These are phyloP conservation scores for Candida methanosorbosa DNA, from an alignment of 805 yeast genomes.

Conservation along the genomic window DNA sequence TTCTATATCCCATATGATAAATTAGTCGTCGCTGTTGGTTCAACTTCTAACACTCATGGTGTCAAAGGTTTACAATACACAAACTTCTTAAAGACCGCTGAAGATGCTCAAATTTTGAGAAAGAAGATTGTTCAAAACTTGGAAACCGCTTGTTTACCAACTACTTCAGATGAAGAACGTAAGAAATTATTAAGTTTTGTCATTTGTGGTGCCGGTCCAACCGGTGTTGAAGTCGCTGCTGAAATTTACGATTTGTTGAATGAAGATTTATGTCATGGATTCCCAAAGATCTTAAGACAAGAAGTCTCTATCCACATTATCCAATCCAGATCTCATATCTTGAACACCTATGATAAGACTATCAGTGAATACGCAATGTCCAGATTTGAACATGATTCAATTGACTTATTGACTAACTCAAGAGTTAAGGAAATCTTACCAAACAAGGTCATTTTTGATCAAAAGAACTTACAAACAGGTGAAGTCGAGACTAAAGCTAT, in stretches of 20 bases:
- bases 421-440: conserved; percentile 51
- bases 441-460: conserved; percentile 51
- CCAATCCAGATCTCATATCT: conserved; percentile 58
- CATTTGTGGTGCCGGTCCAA: conserved; percentile 70
- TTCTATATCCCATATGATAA: conserved; percentile 69
- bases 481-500: conserved; percentile 33
- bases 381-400: conserved; percentile 52
- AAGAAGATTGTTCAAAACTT: conserved; percentile 44
- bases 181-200: conserved; percentile 53
- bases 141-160: conserved; percentile 58
- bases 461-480: conserved; percentile 40
- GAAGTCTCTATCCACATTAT: conserved; percentile 59
- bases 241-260: conserved; percentile 59
- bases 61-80: conserved; percentile 60
- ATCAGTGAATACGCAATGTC: conserved; percentile 58
- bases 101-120: conserved; percentile 51
- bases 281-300: conserved; percentile 54
- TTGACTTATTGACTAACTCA: conserved; percentile 55
- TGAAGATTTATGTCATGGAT: conserved; percentile 49
- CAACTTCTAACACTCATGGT: conserved; percentile 61
- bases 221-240: conserved; percentile 70
- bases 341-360: conserved; percentile 60
- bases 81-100: conserved; percentile 55
- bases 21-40: conserved; percentile 61
- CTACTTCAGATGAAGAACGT: conserved; percentile 55